phyloP scores from a whole-genome alignment of 805 yeast species.

The Kuraishia cidri region DNA sequence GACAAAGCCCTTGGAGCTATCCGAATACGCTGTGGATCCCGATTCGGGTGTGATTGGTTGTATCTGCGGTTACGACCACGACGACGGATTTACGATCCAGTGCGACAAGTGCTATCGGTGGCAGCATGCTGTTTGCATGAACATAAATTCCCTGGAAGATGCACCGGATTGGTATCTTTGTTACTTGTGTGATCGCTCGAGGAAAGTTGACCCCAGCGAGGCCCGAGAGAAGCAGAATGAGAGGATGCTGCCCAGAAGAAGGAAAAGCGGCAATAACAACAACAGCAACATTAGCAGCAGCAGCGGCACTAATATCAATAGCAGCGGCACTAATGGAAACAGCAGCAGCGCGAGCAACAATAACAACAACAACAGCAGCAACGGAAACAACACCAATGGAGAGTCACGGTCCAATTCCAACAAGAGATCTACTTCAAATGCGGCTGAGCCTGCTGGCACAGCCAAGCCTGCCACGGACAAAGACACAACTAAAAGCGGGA shows the following conservation, averaged over 20 bases:
- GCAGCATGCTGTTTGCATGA: slow-evolving; percentile 94
- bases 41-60: slow-evolving; percentile 87
- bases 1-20: background rate
- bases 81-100: slow-evolving; percentile 91
- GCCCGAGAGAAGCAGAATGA: slow-evolving; percentile 24
- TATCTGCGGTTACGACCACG: slow-evolving; percentile 79
- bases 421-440: no score
- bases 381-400: background rate
- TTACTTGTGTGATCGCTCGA: slow-evolving; percentile 53
- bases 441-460: no score
- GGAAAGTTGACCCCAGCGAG: slow-evolving; percentile 29
- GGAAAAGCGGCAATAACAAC: slow-evolving; percentile 14
- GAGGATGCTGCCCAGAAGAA: slow-evolving; percentile 20
- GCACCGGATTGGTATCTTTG: slow-evolving; percentile 82
- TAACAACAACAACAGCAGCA: slow-evolving; percentile 1
- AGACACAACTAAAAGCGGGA: background rate
- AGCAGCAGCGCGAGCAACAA: slow-evolving; percentile 1
- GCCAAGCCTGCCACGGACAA: background rate
- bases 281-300: slow-evolving; percentile 4
- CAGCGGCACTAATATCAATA: background rate
- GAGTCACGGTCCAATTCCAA: background rate
- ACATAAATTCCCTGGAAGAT: slow-evolving; percentile 57
- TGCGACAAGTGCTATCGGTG: slow-evolving; percentile 89
- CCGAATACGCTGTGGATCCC: slow-evolving; percentile 55
- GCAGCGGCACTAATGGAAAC: slow-evolving; percentile 5